These are phyloP conservation scores for Colletotrichum camelliae DNA, from an alignment of 2,329 filamentous ascomycete genomes.

Conservation along the genomic window DNA sequence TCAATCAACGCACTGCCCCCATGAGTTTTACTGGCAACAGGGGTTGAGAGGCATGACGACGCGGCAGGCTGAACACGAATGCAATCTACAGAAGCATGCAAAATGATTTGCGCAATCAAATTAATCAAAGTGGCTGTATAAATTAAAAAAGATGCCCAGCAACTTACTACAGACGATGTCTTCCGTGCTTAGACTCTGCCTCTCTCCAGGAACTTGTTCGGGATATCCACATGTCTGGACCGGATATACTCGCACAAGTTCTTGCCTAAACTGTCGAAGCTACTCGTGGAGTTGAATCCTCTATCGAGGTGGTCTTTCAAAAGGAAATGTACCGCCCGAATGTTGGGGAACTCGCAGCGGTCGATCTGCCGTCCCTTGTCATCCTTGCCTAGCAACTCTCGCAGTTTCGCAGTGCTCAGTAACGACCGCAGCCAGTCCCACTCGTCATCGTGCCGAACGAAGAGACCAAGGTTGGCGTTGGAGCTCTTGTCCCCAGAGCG, in stretches of 20 bases:
- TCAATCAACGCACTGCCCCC: neutral
- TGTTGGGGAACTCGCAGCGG: constrained; percentile 42
- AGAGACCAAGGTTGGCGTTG: constrained; percentile 44
- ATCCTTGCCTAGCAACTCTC: constrained; percentile 34
- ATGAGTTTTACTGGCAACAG: neutral
- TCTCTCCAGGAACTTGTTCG: constrained; percentile 29
- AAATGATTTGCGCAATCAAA: neutral
- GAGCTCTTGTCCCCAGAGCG: constrained; percentile 41
- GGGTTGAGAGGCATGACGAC: neutral
- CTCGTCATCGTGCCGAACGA: constrained; percentile 41
- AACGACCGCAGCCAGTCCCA: constrained; percentile 44
- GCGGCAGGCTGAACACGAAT: neutral
- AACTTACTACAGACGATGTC: neutral
- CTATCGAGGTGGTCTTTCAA: constrained; percentile 20
- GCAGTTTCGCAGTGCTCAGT: constrained; percentile 39
- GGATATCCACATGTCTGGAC: constrained; percentile 30
- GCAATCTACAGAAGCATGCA: neutral
- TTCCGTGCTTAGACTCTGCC: constrained; percentile 3
- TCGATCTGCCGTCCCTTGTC: constrained; percentile 36
- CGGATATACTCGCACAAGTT: constrained; percentile 32
- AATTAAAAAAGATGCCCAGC: neutral
- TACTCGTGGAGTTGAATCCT: constrained; percentile 19
- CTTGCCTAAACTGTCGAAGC: constrained; percentile 34
- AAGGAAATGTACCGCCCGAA: constrained; percentile 25
- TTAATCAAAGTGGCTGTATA: neutral